phyloP scores from a whole-genome alignment of 306 rosid genomes.

The Sophora flavescens region DNA sequence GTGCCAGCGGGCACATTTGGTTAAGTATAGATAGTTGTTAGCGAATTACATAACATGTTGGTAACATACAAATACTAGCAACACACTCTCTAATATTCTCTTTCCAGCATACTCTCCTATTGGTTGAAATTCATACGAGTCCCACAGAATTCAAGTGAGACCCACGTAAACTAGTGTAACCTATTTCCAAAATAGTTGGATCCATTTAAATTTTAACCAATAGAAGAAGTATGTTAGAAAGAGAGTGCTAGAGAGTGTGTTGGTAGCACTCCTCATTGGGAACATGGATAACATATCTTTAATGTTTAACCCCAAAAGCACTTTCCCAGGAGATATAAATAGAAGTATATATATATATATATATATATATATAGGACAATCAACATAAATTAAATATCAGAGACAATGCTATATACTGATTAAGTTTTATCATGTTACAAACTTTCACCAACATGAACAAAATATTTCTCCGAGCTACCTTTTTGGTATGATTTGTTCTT shows the following conservation, averaged over 20 bases:
- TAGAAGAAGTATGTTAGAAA: no score
- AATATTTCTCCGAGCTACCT: slow-evolving; percentile 62
- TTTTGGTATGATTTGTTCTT: slow-evolving; percentile 73
- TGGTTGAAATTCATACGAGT: no score
- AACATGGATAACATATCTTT: slow-evolving; percentile 18
- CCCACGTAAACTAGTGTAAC: no score
- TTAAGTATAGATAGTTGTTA: slow-evolving; percentile 28
- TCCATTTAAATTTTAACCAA: no score
- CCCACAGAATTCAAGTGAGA: no score
- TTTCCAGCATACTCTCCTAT: no score
- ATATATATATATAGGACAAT: background rate
- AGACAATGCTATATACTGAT: slow-evolving; percentile 11
- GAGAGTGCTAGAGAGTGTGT: no score
- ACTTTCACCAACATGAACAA: slow-evolving; percentile 30
- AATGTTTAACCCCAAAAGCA: slow-evolving; percentile 38
- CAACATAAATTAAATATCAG: slow-evolving; percentile 14
- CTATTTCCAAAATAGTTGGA: no score
- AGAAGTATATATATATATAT: no score
- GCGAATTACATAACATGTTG: slow-evolving; percentile 10
- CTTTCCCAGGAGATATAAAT: background rate
- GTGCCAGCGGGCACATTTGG: slow-evolving; percentile 22
- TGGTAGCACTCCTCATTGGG: background rate
- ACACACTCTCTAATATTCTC: no score
- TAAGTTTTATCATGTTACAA: slow-evolving; percentile 32
- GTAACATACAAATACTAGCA: no score